Percentiles rank a stretch among this genome's conserved stretches.
Evolutionary conservation across 2,329 filamentous ascomycete species (phyloP).

Genomic region (Nectriaceae sp.): DNA sequence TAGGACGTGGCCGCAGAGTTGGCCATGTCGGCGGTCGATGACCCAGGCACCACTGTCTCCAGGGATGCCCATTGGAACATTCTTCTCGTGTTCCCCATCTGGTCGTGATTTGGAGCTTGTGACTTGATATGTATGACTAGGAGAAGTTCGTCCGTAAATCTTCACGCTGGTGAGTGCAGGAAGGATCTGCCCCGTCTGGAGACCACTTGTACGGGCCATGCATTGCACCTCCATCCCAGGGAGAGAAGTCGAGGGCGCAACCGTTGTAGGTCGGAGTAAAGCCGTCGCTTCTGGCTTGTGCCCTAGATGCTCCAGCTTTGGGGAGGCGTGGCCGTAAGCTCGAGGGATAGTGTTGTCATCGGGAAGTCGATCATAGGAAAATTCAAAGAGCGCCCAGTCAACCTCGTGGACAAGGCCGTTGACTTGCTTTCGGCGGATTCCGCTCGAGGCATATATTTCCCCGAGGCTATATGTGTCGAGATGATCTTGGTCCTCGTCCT

Average conservation of each 20-base stretch:
- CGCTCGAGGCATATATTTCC: conserved; percentile 85
- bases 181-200: conserved; percentile 77
- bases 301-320: conserved; percentile 7
- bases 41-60: conserved; percentile 95
- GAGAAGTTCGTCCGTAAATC: conserved; percentile 79
- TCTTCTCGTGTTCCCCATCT: conserved; percentile 18
- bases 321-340: conserved; percentile 14
- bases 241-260: conserved; percentile 62
- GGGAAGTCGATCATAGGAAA: conserved; percentile 71
- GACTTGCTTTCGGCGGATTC: conserved; percentile 74
- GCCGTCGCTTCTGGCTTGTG: conserved; percentile 33
- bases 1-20: conserved; percentile 85
- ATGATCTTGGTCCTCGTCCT: conserved; percentile 77
- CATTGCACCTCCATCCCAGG: conserved; percentile 82
- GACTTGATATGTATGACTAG: conserved; percentile 70
- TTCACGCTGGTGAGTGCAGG: conserved; percentile 82
- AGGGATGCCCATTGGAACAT: conserved; percentile 63
- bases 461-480: conserved; percentile 80
- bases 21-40: conserved; percentile 75
- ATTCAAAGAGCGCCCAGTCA: conserved; percentile 90
- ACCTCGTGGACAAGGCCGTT: conserved; percentile 83
- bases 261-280: conserved; percentile 54
- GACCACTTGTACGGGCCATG: conserved; percentile 81
- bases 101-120: conserved; percentile 39
- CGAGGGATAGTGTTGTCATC: conserved; percentile 68